Conservation (phyloP, 352 stramenopile species). For the Pythium aquatile region DNA sequence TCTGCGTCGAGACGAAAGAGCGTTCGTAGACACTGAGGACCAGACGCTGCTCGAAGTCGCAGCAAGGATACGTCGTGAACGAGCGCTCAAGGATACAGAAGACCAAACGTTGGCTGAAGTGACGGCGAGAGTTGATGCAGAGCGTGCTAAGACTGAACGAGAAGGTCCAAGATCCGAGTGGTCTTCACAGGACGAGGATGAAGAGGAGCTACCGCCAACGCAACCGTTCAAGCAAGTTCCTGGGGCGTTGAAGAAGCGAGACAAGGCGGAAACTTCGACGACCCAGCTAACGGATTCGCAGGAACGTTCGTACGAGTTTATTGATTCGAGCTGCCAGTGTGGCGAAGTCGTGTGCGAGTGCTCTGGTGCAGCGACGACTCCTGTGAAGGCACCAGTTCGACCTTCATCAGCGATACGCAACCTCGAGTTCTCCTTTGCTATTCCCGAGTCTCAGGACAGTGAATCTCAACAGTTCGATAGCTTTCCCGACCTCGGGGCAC, state of each 20-base stretch:
- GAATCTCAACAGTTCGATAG: conserved; percentile 41
- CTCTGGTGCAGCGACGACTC: not conserved
- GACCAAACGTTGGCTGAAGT: conserved; percentile 1
- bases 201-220: conserved; percentile 48
- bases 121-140: not conserved
- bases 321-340: conserved; percentile 31
- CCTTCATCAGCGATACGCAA: conserved; percentile 44
- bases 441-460: conserved; percentile 56
- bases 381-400: conserved; percentile 12
- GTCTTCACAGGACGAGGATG: conserved; percentile 24
- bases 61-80: conserved; percentile 15
- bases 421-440: conserved; percentile 64
- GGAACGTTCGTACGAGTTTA: conserved; percentile 36
- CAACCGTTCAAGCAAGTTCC: conserved; percentile 29
- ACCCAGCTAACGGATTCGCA: conserved; percentile 30
- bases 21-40: conserved; percentile 23
- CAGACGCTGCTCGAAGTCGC: conserved; percentile 21
- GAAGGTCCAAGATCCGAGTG: not conserved
- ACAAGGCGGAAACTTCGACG: conserved; percentile 16
- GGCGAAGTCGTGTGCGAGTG: conserved; percentile 28
- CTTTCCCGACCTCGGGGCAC: conserved; percentile 29
- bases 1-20: conserved; percentile 5
- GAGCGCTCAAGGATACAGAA: conserved; percentile 2
- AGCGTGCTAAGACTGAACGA: not conserved
- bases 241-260: conserved; percentile 33